Evolutionary conservation across 106 monocot species (phyloP), one percentile per base, ranked within the genome.

Genomic region (Allium sativum): DNA sequence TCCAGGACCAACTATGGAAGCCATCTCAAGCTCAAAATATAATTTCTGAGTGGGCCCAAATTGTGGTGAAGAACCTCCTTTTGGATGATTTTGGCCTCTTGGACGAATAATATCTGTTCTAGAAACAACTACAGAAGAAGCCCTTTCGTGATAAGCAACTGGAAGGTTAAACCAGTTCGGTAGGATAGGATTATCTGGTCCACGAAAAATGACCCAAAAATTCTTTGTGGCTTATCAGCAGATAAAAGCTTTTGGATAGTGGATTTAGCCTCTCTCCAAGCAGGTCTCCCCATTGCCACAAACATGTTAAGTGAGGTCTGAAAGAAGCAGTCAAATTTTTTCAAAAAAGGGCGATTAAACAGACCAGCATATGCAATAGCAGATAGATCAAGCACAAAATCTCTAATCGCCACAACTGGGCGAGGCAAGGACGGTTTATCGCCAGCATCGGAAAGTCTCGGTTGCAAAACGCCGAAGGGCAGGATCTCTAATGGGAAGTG

Each of bases 21-120:
- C 96, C 96, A 98, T 92, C 74, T 98, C 96, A 72, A 98, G 96
- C 61, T 98, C 96, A 78, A 98, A 98, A 78, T 98, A 90, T 69
- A 98, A 64, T 70, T 98, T 98, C 21, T 62, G 62, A 40, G 91
- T 82, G 52, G 96, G 91, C 45, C 96, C 96, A 83, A 98, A 98
- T 75, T 77, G 85, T 52, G 67, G 66, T n/a, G n/a, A n/a, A 75
- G 87, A 78, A 58, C 78, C 77, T 48, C 78, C 80, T 60, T 45
- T 53, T 67, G 96, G 96, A 78, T 82, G 77, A 60, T 64, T 88
- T 81, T 92, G 96, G 64, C 96, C 96, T 78, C 96, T 94, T 22
- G 77, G 16, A 74, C 95, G 81, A 57, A 71, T 82, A 62, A 96
- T 73, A 73, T 96, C 77, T 60, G 95, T 91, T 54, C 91, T 90